Percentiles rank a stretch among this genome's conserved stretches.
Conservation (phyloP, 2,329 filamentous ascomycete species). For the Fusarium tuaranense region DNA sequence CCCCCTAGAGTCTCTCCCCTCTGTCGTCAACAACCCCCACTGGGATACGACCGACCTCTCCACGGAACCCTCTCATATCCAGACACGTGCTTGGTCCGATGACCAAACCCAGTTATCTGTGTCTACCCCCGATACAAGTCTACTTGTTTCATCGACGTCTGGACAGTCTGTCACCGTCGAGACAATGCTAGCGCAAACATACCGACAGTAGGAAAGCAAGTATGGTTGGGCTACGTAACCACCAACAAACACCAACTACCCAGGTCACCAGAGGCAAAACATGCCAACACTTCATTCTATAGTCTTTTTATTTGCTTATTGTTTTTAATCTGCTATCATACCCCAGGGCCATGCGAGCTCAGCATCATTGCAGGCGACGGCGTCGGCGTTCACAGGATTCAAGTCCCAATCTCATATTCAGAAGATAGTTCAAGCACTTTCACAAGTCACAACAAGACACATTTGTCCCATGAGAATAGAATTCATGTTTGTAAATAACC, state of each 20-base stretch:
- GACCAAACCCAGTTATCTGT: constrained; percentile 17
- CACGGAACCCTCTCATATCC: constrained; percentile 26
- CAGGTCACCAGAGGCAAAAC: not conserved
- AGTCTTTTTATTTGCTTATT: constrained; percentile 16
- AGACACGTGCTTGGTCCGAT: constrained; percentile 47
- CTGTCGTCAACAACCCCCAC: constrained; percentile 12
- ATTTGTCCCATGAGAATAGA: not conserved
- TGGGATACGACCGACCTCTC: constrained; percentile 22
- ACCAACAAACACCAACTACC: not conserved
- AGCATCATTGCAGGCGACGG: constrained; percentile 34
- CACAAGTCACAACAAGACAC: constrained; percentile 7
- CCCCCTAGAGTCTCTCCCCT: constrained; percentile 29
- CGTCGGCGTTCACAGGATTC: constrained; percentile 21
- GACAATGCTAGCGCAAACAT: constrained; percentile 43
- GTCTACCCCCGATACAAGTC: constrained; percentile 11
- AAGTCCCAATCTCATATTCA: constrained; percentile 7
- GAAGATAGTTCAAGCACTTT: constrained; percentile 14
- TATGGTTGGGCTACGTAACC: constrained; percentile 31
- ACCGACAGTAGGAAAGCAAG: constrained; percentile 35
- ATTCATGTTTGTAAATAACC: not conserved
- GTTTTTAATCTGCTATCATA: not conserved
- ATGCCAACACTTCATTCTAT: not conserved
- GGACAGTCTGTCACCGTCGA: constrained; percentile 39
- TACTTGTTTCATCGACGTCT: constrained; percentile 18
- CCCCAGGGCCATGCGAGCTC: constrained; percentile 5